A percentile compares a stretch with the other conserved stretches of the same genome.
phyloP scores from a whole-genome alignment of 768 basidiomycete species.

The Tricholoma matsutake region DNA sequence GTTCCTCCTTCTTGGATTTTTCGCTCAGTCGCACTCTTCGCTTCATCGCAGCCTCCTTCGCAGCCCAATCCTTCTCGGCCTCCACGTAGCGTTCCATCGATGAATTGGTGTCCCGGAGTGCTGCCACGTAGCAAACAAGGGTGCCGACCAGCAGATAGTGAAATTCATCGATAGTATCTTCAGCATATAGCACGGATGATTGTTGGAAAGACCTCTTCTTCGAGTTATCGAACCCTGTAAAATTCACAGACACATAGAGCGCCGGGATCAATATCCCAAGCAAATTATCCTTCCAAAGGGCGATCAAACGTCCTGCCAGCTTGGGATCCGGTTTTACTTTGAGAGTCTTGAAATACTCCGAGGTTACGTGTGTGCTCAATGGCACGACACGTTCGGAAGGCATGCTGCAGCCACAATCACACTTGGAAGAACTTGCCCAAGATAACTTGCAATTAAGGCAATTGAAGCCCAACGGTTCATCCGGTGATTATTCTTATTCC shows the following conservation, averaged over 20 bases:
- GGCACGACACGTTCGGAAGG: neutral
- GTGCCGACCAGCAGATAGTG: neutral
- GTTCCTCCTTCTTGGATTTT: neutral
- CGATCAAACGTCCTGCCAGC: neutral
- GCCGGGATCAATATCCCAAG: neutral
- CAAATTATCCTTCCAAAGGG: neutral
- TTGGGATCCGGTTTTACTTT: neutral
- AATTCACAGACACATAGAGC: neutral
- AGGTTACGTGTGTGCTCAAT: neutral
- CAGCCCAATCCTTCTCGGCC: neutral
- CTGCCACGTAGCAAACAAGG: neutral
- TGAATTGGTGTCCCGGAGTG: neutral
- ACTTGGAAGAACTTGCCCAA: neutral
- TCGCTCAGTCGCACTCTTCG: neutral
- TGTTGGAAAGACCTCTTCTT: neutral
- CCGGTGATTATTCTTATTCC: neutral
- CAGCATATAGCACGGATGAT: neutral
- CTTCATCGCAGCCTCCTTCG: neutral
- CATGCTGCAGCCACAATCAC: neutral
- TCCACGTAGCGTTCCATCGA: neutral
- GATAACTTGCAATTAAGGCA: neutral
- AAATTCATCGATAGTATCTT: neutral
- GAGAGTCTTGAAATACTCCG: neutral
- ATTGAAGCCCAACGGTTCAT: neutral
- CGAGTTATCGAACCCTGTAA: neutral